These are phyloP conservation scores for Boletus sp. DNA, from an alignment of 768 basidiomycete genomes.

Conservation along the genomic window DNA sequence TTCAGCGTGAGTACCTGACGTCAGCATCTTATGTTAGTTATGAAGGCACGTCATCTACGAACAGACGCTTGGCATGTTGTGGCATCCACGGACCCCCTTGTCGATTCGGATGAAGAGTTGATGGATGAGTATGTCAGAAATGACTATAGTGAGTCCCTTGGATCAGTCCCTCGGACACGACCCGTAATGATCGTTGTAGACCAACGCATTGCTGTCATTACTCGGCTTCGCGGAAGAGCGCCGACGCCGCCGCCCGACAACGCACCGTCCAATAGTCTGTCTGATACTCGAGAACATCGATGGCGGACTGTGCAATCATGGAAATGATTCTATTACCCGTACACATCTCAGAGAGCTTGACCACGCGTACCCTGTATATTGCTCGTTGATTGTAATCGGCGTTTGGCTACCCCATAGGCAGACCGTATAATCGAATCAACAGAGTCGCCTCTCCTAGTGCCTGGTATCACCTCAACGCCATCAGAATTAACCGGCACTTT, in stretches of 20 bases:
- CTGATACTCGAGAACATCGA: conserved; percentile 31
- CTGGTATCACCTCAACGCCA: neutral
- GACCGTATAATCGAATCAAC: neutral
- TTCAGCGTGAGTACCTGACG: conserved; percentile 37
- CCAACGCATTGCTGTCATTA: conserved; percentile 50
- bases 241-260: conserved; percentile 43
- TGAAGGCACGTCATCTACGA: neutral
- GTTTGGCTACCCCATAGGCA: neutral
- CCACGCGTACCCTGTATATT: conserved; percentile 3
- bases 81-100: conserved; percentile 58
- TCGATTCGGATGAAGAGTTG: conserved; percentile 71
- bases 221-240: conserved; percentile 48
- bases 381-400: neutral
- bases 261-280: neutral
- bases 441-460: neutral
- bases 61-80: conserved; percentile 74
- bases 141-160: conserved; percentile 58
- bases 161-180: neutral
- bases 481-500: neutral
- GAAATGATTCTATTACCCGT: conserved; percentile 18
- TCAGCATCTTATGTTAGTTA: neutral
- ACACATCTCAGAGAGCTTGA: neutral
- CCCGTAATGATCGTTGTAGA: conserved; percentile 29
- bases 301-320: conserved; percentile 39
- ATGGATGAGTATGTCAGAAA: conserved; percentile 57